Conservation (phyloP, 768 basidiomycete species). For the Asterophora lycoperdoides region DNA sequence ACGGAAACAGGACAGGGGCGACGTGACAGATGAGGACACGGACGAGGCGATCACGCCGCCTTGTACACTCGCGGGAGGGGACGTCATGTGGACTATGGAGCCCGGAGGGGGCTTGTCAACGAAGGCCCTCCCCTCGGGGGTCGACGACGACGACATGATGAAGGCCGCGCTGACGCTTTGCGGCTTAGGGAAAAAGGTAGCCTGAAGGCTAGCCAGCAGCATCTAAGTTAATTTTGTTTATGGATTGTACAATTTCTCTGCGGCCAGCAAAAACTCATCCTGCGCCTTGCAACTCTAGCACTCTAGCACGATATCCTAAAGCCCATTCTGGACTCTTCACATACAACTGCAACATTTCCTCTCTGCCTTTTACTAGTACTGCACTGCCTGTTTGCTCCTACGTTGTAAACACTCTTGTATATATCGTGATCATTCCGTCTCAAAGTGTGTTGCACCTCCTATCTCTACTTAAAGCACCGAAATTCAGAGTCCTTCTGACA, state of each 20-base stretch:
- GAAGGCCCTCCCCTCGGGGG: slow-evolving; percentile 18
- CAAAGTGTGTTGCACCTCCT: no score
- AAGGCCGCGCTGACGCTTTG: slow-evolving; percentile 65
- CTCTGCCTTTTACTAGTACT: no score
- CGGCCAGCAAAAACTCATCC: slow-evolving; percentile 1
- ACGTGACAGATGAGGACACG: slow-evolving; percentile 61
- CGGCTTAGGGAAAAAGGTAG: slow-evolving; percentile 40
- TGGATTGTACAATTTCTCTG: slow-evolving; percentile 9
- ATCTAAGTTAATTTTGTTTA: slow-evolving; percentile 19
- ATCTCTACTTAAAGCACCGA: no score
- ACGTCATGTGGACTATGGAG: slow-evolving; percentile 32
- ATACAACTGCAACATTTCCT: no score
- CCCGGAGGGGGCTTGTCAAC: slow-evolving; percentile 14
- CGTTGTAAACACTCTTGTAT: no score
- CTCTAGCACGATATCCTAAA: no score
- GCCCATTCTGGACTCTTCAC: neutral
- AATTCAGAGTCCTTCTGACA: no score
- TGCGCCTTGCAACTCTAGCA: neutral
- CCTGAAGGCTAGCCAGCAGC: slow-evolving; percentile 2
- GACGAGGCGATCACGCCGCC: slow-evolving; percentile 64
- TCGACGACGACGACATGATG: slow-evolving; percentile 64
- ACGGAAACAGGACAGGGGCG: slow-evolving; percentile 20
- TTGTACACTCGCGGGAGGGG: slow-evolving; percentile 44
- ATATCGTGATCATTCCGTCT: no score
- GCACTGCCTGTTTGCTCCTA: no score